Conservation (phyloP, 441 rosid species). For the Erysimum pusillum region DNA sequence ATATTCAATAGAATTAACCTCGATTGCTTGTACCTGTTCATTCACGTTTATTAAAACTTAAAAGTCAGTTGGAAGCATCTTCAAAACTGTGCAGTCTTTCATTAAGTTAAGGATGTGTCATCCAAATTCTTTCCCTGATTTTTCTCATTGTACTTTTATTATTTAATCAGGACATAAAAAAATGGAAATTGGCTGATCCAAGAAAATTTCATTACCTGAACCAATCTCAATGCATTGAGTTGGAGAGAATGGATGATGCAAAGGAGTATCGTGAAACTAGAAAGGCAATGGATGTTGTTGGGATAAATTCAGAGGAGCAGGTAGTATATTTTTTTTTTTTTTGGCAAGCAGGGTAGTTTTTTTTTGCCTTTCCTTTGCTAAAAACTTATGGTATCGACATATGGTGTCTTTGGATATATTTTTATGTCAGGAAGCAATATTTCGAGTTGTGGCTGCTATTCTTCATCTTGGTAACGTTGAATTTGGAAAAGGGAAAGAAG, state of each 20-base stretch:
- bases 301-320: slow-evolving; percentile 91
- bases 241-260: slow-evolving; percentile 87
- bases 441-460: slow-evolving; percentile 86
- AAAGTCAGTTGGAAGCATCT: slow-evolving; percentile 12
- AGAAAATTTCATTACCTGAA: slow-evolving; percentile 91
- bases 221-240: slow-evolving; percentile 87
- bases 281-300: slow-evolving; percentile 96
- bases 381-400: slow-evolving; percentile 30
- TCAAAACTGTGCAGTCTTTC: slow-evolving; percentile 21
- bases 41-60: slow-evolving; percentile 29
- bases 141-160: slow-evolving; percentile 18
- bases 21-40: slow-evolving; percentile 5
- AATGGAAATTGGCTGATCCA: slow-evolving; percentile 82
- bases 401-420: slow-evolving; percentile 36
- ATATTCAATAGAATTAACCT: neutral
- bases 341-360: neutral
- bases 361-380: slow-evolving; percentile 21
- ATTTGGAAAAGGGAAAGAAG: slow-evolving; percentile 81
- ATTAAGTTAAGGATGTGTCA: slow-evolving; percentile 6
- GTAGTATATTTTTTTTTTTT: slow-evolving; percentile 46
- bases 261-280: slow-evolving; percentile 86
- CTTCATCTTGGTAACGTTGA: slow-evolving; percentile 91
- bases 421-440: slow-evolving; percentile 71
- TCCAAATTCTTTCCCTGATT: slow-evolving; percentile 12
- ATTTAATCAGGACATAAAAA: slow-evolving; percentile 68